A percentile compares a stretch with the other conserved stretches of the same genome.
Evolutionary conservation across 257 asterid species (phyloP).

Genomic region (Solanum rostratum): DNA sequence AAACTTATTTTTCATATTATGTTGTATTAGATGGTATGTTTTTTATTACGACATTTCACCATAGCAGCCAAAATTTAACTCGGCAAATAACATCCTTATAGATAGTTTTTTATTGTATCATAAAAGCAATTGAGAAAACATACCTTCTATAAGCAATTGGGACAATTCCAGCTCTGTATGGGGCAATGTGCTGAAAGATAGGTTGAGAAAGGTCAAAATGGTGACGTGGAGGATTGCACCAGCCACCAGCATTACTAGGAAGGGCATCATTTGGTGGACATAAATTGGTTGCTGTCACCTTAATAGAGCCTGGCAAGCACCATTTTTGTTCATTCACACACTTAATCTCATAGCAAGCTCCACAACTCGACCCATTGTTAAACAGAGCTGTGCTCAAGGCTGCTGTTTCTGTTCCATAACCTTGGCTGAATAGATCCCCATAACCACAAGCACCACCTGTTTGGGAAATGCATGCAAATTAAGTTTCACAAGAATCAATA

Average conservation of each 20-base stretch:
- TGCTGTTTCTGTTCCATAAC: constrained; percentile 48
- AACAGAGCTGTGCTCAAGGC: constrained; percentile 36
- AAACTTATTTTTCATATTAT: background rate
- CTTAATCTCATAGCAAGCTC: constrained; percentile 26
- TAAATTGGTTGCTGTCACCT: constrained; percentile 47
- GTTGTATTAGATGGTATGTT: background rate
- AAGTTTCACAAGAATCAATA: no score
- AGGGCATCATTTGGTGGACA: constrained; percentile 52
- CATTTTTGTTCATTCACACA: background rate
- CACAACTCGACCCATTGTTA: constrained; percentile 47
- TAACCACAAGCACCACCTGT: constrained; percentile 62
- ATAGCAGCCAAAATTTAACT: background rate
- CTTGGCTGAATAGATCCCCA: constrained; percentile 45
- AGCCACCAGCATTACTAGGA: constrained; percentile 39
- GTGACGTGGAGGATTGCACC: constrained; percentile 56
- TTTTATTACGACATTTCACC: background rate
- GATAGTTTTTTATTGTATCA: background rate
- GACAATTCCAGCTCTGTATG: constrained; percentile 41
- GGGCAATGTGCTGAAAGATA: constrained; percentile 29
- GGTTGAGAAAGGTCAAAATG: constrained; percentile 52
- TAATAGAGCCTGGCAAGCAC: constrained; percentile 27
- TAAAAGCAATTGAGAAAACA: background rate
- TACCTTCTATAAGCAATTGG: constrained; percentile 31
- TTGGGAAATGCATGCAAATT: no score
- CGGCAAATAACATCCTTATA: background rate